These are phyloP conservation scores for Pseudonitzschia pungens DNA, from an alignment of 108 stramenopile genomes.

Conservation along the genomic window DNA sequence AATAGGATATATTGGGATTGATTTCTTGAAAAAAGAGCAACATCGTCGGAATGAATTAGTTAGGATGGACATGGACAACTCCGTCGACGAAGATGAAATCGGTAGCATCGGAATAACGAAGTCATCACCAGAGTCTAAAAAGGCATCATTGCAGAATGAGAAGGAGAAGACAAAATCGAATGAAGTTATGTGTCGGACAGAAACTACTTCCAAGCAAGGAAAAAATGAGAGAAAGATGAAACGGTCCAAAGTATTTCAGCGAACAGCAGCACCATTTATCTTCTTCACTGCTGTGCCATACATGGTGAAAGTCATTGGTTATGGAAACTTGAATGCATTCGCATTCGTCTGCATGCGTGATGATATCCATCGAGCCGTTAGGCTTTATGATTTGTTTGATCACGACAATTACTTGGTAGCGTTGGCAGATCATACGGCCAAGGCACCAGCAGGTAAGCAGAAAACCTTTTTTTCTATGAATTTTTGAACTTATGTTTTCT, in stretches of 20 bases:
- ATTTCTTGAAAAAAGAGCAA: conserved; percentile 75
- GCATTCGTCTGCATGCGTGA: conserved; percentile 73
- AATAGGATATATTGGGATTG: conserved; percentile 84
- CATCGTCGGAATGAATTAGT: conserved; percentile 74
- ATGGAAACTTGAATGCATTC: conserved; percentile 81
- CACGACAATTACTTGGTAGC: conserved; percentile 72
- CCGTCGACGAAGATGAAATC: conserved; percentile 9
- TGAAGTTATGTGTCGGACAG: background rate
- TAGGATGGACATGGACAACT: conserved; percentile 66
- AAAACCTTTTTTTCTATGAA: conserved; percentile 7
- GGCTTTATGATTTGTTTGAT: conserved; percentile 78
- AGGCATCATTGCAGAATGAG: background rate
- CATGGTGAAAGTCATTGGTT: conserved; percentile 82
- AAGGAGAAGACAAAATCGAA: background rate
- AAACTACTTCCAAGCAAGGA: background rate
- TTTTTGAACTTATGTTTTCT: background rate
- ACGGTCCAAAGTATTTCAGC: conserved; percentile 60
- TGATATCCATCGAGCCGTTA: conserved; percentile 76
- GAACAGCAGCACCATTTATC: conserved; percentile 77
- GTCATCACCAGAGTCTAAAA: background rate
- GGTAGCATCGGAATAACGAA: background rate
- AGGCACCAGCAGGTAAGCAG: conserved; percentile 56
- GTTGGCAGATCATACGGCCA: conserved; percentile 69
- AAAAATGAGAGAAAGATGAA: conserved; percentile 24
- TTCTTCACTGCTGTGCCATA: conserved; percentile 78